Percentiles rank a stretch among this genome's conserved stretches.
Conservation (phyloP, 2,329 filamentous ascomycete genomes). For the Pyricularia sp. region DNA sequence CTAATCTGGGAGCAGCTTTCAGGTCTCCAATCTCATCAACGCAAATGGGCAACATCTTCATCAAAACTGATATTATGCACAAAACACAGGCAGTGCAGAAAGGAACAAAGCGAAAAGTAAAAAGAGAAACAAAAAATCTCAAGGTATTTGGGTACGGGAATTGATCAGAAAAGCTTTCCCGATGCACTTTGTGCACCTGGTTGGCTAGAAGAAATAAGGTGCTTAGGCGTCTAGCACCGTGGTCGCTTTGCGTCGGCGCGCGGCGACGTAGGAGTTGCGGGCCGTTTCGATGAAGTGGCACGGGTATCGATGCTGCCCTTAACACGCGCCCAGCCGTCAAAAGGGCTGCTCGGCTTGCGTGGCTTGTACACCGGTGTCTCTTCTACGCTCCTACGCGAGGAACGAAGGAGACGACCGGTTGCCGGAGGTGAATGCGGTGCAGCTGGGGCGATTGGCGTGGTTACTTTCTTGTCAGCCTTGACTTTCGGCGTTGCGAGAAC, state of each 20-base stretch:
- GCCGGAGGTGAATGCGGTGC: conserved; percentile 53
- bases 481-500: conserved; percentile 25
- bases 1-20: neutral
- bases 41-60: neutral
- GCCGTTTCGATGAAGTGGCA: neutral
- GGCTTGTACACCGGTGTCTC: conserved; percentile 27
- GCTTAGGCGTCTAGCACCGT: neutral
- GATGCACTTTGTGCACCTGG: neutral
- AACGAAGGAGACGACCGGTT: conserved; percentile 50
- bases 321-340: conserved; percentile 59
- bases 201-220: neutral
- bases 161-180: neutral
- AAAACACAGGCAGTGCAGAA: neutral
- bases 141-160: neutral
- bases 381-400: conserved; percentile 37
- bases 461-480: conserved; percentile 20
- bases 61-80: neutral
- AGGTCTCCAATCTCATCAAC: neutral
- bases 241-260: neutral
- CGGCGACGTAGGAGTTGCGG: neutral
- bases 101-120: neutral
- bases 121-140: neutral
- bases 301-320: conserved; percentile 36
- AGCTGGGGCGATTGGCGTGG: conserved; percentile 45
- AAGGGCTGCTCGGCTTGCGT: conserved; percentile 37